Base-by-base conservation (phyloP, 1,139 yeast species). In the Saccharomyces pastorianus region DNA sequence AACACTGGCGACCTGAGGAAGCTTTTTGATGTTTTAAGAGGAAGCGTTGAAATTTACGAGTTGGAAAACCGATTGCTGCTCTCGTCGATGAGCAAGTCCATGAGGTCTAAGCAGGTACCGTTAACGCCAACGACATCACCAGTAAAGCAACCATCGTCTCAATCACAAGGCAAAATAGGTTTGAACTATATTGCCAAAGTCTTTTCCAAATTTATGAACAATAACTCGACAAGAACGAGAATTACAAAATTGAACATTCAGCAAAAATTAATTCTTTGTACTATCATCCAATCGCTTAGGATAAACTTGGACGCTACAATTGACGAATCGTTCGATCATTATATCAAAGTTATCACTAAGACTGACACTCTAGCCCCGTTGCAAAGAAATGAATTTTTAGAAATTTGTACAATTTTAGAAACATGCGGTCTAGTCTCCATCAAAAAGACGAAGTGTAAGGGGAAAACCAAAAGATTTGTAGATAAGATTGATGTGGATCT, bases 1-100 rank as follows among this genome's bases (percentile, higher is more conserved):
- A 83, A 84, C 59, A 88, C 96, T 0, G 99, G 99, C 51, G 99
- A 93, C 71, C 74, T 93, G 57, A 78, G 99, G 58, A 88, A 86
- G 66, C 91, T 96, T 1, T 89, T 93, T 68, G 99, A 93, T 68
- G 80, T 93, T n/a, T 80, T 95, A 61, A 81, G 87, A 63, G 80
- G 83, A 58, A 81, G 95, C 20, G 78, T 93, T 46, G 97, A 91
- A 64, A 60, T 85, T 49, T 83, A 85, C 2, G 98, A 91, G 67
- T 54, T 68, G 51, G 67, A 65, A 47, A 47, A 23, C 26, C 48
- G 42, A 26, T 13, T 27, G 26, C 8, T 25, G 3, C 48, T 55
- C 6, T 29, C 50, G 8, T 52, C 48, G 51, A 56, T 48, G 54
- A 53, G 42, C 50, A 54, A 47, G 58, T 11, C 60, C 67, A 70